Conservation (phyloP, 768 basidiomycete genomes). For the Cyclocybe cylindracea region DNA sequence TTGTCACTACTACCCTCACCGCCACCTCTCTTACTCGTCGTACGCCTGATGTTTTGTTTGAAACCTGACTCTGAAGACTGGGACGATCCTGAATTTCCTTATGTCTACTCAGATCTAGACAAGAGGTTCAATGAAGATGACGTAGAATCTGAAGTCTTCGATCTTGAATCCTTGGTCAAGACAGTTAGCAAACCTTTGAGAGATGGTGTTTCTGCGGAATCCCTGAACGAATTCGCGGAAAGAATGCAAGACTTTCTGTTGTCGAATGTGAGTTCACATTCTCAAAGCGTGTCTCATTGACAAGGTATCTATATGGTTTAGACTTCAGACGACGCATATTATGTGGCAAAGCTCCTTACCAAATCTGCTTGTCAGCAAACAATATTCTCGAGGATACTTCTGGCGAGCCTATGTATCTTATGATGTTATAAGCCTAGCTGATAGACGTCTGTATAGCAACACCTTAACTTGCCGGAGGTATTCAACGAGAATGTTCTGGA, state of each 20-base stretch:
- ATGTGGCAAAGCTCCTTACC: conserved; percentile 61
- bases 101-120: conserved; percentile 62
- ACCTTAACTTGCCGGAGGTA: conserved; percentile 52
- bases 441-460: conserved; percentile 40
- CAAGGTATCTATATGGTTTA: conserved; percentile 19
- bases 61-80: conserved; percentile 81
- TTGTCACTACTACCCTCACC: conserved; percentile 61
- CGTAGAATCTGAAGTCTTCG: conserved; percentile 43
- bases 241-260: conserved; percentile 56
- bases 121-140: conserved; percentile 9
- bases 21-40: conserved; percentile 63
- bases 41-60: conserved; percentile 77
- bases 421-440: not conserved
- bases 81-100: conserved; percentile 74
- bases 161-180: conserved; percentile 58
- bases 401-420: conserved; percentile 31
- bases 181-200: conserved; percentile 58
- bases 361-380: conserved; percentile 70
- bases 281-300: not conserved
- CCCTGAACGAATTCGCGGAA: conserved; percentile 54
- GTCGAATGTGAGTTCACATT: conserved; percentile 48
- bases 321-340: conserved; percentile 57
- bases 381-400: conserved; percentile 47
- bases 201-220: conserved; percentile 53
- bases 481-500: conserved; percentile 58